Evolutionary conservation across 2,329 filamentous ascomycete genomes (phyloP).

Genomic region (Cercospora sp.): DNA sequence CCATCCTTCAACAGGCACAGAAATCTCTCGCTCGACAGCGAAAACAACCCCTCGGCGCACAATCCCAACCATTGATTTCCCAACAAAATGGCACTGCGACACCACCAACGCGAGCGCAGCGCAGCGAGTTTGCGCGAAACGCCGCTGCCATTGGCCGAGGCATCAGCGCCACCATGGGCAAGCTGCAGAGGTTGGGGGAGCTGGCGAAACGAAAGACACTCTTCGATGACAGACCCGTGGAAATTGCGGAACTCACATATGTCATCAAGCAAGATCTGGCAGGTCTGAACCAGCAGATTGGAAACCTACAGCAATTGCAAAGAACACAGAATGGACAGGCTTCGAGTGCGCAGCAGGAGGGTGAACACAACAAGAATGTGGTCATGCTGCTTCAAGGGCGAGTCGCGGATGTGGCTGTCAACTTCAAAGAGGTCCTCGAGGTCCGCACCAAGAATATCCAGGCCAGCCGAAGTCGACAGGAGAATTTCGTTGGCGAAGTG

Average conservation of each 20-base stretch:
- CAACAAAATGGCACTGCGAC: conserved; percentile 54
- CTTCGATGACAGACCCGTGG: conserved; percentile 93
- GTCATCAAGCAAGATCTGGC: conserved; percentile 98
- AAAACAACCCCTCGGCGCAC: conserved; percentile 75
- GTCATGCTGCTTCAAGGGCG: conserved; percentile 89
- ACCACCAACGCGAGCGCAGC: conserved; percentile 44
- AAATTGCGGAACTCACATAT: conserved; percentile 95
- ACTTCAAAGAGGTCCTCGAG: conserved; percentile 97
- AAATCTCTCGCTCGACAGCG: conserved; percentile 59
- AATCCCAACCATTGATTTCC: conserved; percentile 69
- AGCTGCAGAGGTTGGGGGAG: conserved; percentile 89
- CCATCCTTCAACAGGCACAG: conserved; percentile 83
- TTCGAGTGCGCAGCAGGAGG: conserved; percentile 65
- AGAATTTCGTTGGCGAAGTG: conserved; percentile 93
- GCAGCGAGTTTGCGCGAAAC: conserved; percentile 89
- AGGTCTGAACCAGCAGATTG: conserved; percentile 81
- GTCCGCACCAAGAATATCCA: conserved; percentile 97
- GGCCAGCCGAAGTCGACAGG: conserved; percentile 84
- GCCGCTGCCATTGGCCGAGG: conserved; percentile 90
- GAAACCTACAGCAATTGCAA: conserved; percentile 74
- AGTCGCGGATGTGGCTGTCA: conserved; percentile 85
- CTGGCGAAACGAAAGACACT: conserved; percentile 94
- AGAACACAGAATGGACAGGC: conserved; percentile 63
- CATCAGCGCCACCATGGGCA: conserved; percentile 89
- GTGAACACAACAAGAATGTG: conserved; percentile 97